phyloP scores from a whole-genome alignment of 202 grass and related monocot species.

The Brachypodium distachyon region DNA sequence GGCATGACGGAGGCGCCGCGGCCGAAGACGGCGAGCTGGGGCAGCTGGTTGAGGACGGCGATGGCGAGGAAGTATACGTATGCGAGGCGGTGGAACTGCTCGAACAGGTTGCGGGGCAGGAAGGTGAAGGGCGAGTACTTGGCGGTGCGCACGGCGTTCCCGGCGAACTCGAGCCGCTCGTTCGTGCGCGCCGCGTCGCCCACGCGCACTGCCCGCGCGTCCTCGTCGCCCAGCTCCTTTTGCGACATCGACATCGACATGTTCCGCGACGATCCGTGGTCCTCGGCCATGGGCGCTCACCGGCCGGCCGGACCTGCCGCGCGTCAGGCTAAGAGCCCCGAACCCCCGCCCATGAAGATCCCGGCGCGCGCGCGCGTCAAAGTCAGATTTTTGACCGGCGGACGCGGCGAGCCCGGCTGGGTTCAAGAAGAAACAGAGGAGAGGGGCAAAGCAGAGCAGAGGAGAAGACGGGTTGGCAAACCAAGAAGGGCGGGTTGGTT shows the following conservation, averaged over 20 bases:
- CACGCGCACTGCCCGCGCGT: constrained; percentile 54
- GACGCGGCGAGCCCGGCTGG: neutral
- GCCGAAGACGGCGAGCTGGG: constrained; percentile 68
- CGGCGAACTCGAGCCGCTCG: constrained; percentile 47
- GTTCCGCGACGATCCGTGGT: constrained; percentile 41
- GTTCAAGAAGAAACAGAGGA: constrained; percentile 21
- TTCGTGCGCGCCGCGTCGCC: constrained; percentile 42
- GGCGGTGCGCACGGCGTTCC: constrained; percentile 77
- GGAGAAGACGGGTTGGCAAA: constrained; percentile 18
- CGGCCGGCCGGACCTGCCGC: neutral
- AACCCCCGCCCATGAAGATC: constrained; percentile 17
- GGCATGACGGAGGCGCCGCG: constrained; percentile 71
- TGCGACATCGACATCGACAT: constrained; percentile 43
- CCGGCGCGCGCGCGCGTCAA: neutral
- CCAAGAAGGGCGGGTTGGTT: neutral
- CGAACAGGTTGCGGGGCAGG: constrained; percentile 86
- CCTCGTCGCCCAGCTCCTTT: constrained; percentile 69
- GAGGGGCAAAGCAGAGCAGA: neutral
- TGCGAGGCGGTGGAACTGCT: constrained; percentile 92
- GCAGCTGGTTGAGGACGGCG: constrained; percentile 85
- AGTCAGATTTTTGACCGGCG: neutral
- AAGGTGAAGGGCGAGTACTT: constrained; percentile 90
- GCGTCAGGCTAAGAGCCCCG: constrained; percentile 3
- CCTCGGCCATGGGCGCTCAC: constrained; percentile 27
- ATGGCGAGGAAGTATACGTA: constrained; percentile 95